Percentiles rank a stretch among this genome's conserved stretches.
These are phyloP conservation scores for Penicillium coprophilum DNA, from an alignment of 495 filamentous ascomycete species.

Conservation along the genomic window DNA sequence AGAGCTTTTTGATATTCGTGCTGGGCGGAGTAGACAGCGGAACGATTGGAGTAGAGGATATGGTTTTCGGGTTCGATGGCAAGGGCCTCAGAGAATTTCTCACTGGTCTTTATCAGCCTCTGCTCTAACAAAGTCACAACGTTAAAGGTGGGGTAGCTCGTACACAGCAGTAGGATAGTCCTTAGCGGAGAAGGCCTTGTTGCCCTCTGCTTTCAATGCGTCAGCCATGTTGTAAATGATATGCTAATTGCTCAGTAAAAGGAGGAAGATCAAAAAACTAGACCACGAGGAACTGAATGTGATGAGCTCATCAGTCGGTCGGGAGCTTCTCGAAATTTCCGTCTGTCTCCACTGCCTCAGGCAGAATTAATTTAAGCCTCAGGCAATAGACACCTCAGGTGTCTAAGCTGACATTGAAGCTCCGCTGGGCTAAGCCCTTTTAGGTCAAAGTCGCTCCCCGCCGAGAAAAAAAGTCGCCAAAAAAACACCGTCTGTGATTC, in stretches of 20 bases:
- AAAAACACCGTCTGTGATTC: slow-evolving; percentile 32
- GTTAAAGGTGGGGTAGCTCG: slow-evolving; percentile 43
- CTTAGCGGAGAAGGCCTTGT: slow-evolving; percentile 96
- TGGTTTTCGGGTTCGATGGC: slow-evolving; percentile 85
- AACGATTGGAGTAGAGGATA: slow-evolving; percentile 96
- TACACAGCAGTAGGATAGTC: slow-evolving; percentile 96
- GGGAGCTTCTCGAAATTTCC: slow-evolving; percentile 55
- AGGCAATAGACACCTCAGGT: slow-evolving; percentile 30
- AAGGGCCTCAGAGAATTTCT: slow-evolving; percentile 93
- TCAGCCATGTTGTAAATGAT: slow-evolving; percentile 46
- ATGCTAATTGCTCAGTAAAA: slow-evolving; percentile 8
- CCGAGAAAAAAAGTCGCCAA: slow-evolving; percentile 34
- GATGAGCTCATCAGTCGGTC: slow-evolving; percentile 21
- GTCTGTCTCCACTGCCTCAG: slow-evolving; percentile 13
- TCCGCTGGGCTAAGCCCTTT: slow-evolving; percentile 31
- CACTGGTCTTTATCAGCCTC: slow-evolving; percentile 50
- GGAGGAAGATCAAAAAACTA: slow-evolving; percentile 7
- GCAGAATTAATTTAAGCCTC: background rate
- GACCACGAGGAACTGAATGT: slow-evolving; percentile 6
- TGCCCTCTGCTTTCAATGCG: slow-evolving; percentile 89
- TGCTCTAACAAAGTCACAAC: slow-evolving; percentile 7
- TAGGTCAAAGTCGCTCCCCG: slow-evolving; percentile 25
- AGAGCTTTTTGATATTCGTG: slow-evolving; percentile 81
- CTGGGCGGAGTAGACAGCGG: slow-evolving; percentile 91
- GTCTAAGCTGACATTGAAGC: slow-evolving; percentile 20